Conservation (phyloP, 345 rosid genomes). For the Moricandia moricandioides region DNA sequence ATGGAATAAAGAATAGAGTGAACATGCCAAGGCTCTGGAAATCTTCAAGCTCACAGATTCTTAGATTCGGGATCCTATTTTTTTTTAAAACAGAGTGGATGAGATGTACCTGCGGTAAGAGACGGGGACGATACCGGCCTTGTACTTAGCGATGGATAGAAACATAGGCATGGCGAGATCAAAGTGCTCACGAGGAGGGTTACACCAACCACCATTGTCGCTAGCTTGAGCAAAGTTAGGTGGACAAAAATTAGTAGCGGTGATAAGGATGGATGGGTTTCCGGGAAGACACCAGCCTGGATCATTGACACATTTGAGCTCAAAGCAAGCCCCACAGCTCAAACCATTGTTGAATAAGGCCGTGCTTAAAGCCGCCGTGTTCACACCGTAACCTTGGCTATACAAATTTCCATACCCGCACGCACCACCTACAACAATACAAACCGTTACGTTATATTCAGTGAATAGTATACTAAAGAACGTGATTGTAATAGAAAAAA, state of each 20-base stretch:
- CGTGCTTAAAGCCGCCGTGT: constrained; percentile 77
- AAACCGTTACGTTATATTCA: not conserved
- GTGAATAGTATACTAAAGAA: not conserved
- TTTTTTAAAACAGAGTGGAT: not conserved
- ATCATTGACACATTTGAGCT: constrained; percentile 54
- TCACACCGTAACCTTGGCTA: constrained; percentile 66
- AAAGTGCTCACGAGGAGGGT: constrained; percentile 70
- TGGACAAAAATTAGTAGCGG: constrained; percentile 70
- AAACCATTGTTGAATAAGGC: constrained; percentile 68
- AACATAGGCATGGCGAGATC: constrained; percentile 79
- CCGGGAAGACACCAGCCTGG: constrained; percentile 64
- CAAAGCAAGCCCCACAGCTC: constrained; percentile 71
- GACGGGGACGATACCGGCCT: constrained; percentile 74
- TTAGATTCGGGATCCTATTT: not conserved
- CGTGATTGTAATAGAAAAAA: not conserved
- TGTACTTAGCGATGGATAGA: constrained; percentile 59
- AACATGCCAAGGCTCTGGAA: constrained; percentile 32
- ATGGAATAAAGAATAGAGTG: constrained; percentile 30
- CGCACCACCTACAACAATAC: constrained; percentile 51
- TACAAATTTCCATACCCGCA: constrained; percentile 75
- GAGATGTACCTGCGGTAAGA: constrained; percentile 63
- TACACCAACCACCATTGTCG: constrained; percentile 78
- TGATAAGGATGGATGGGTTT: constrained; percentile 52
- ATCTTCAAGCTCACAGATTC: constrained; percentile 36
- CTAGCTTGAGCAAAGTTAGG: constrained; percentile 57